Conservation (phyloP, 305 asterid species). For the Solanum hybrid region DNA sequence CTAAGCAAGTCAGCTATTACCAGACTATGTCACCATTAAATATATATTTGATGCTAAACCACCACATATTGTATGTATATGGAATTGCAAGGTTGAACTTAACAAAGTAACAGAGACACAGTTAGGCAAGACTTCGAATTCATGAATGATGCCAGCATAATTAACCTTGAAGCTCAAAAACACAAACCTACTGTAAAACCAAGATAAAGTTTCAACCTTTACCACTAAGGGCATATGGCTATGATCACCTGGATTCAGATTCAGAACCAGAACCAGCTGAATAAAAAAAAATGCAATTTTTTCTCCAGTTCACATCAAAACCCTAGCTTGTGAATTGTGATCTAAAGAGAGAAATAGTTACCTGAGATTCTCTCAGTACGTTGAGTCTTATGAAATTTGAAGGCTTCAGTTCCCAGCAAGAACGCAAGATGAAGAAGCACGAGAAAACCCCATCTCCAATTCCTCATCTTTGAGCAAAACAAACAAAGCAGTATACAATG, state of each 20-base stretch:
- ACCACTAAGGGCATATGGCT: neutral
- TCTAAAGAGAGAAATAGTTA: neutral
- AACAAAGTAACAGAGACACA: neutral
- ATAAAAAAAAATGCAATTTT: neutral
- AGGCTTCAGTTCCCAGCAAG: slow-evolving; percentile 15
- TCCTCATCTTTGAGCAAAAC: slow-evolving; percentile 12
- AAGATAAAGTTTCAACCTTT: neutral
- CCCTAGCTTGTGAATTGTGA: neutral
- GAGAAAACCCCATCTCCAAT: slow-evolving; percentile 17
- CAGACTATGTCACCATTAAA: neutral
- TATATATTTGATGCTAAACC: neutral
- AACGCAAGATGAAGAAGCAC: slow-evolving; percentile 14
- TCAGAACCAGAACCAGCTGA: neutral
- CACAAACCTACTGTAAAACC: neutral
- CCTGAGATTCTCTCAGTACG: slow-evolving; percentile 42
- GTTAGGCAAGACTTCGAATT: neutral
- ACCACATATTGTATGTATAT: neutral
- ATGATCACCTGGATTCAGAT: neutral
- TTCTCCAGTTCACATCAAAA: neutral
- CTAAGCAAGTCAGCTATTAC: neutral
- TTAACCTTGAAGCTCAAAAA: neutral
- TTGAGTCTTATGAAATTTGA: slow-evolving; percentile 21
- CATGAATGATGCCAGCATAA: neutral
- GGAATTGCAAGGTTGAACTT: neutral
- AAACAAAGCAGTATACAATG: neutral